Evolutionary conservation across 805 yeast genomes (phyloP), one percentile per base, ranked within the genome.

Genomic region (Dipodascopsis uninucleata): DNA sequence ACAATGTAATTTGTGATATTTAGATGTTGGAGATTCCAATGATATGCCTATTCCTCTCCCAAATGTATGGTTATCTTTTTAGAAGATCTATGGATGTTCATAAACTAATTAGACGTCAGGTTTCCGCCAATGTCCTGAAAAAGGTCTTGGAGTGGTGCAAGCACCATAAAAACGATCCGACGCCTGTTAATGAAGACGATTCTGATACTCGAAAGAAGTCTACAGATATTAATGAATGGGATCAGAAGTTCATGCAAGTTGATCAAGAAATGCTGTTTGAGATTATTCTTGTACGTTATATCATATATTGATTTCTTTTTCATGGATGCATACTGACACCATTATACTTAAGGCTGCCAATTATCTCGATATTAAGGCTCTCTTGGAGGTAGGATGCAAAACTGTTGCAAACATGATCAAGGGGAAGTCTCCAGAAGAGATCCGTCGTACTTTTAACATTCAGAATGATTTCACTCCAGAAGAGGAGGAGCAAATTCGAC

Each of bases 141-240:
- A 87, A 88, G 62, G 90, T 90, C n/a, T 72, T 90, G 42, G 96
- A 90, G 63, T 90, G 96, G 94, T 88, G 96, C 59, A 94, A 85
- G 61, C 93, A 90, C 64, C 96, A 90, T 71, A 84, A 82, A 64
- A 62, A 68, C 42, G 88, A 85, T 62, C 76, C 84, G 7, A 72
- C 71, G 16, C 41, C 47, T 9, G 85, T 85, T 16, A 87, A 81
- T 52, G 89, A 82, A 42, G 86, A 79, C 46, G 96, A 86, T 53
- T 89, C 83, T 42, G 95, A 86, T 56, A 64, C 66, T 40, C 59
- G 63, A 28, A 51, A 59, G 52, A 85, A 85, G 62, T 75, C 90
- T n/a, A 87, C 88, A 1, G 96, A 95, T 3, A 87, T 90, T 40
- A 90, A 84, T 51, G 88, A 88, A 36, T 90, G 97, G 97, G 97